Conservation (phyloP, 495 filamentous ascomycete species). For the Letharia lupina region DNA sequence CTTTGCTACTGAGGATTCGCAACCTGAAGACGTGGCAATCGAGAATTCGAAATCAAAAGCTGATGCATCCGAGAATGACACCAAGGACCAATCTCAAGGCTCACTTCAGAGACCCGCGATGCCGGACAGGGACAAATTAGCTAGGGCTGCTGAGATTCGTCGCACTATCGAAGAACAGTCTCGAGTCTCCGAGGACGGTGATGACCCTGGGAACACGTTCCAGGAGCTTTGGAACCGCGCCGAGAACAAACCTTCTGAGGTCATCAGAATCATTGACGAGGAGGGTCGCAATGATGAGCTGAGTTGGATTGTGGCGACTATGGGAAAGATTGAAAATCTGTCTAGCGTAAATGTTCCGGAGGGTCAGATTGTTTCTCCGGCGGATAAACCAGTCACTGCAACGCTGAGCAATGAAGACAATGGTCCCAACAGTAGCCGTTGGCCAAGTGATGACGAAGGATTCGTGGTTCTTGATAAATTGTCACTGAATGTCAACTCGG, state of each 20-base stretch:
- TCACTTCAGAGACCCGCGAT: constrained; percentile 19
- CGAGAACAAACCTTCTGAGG: constrained; percentile 50
- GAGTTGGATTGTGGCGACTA: constrained; percentile 38
- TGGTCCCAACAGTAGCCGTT: neutral
- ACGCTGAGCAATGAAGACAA: neutral
- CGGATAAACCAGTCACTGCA: neutral
- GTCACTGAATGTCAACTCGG: constrained; percentile 7
- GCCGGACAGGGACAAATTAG: constrained; percentile 27
- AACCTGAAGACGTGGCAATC: neutral
- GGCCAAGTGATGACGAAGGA: constrained; percentile 8
- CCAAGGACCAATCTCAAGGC: neutral
- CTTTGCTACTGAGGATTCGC: constrained; percentile 3
- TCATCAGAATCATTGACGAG: constrained; percentile 53
- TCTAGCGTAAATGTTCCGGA: neutral
- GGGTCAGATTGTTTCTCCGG: neutral
- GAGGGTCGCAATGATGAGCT: constrained; percentile 51
- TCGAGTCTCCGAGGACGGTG: constrained; percentile 18
- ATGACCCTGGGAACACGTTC: constrained; percentile 38
- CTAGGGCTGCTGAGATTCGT: constrained; percentile 33
- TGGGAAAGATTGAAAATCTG: constrained; percentile 27
- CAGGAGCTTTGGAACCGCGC: constrained; percentile 44
- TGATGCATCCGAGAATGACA: neutral
- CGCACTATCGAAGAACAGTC: constrained; percentile 33
- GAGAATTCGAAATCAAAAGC: neutral
- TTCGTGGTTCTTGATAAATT: constrained; percentile 11